Percentiles rank a stretch among this genome's conserved stretches.
Conservation (phyloP, 1,284 basidiomycete species). For the Phellopilus nigrolimitatus region DNA sequence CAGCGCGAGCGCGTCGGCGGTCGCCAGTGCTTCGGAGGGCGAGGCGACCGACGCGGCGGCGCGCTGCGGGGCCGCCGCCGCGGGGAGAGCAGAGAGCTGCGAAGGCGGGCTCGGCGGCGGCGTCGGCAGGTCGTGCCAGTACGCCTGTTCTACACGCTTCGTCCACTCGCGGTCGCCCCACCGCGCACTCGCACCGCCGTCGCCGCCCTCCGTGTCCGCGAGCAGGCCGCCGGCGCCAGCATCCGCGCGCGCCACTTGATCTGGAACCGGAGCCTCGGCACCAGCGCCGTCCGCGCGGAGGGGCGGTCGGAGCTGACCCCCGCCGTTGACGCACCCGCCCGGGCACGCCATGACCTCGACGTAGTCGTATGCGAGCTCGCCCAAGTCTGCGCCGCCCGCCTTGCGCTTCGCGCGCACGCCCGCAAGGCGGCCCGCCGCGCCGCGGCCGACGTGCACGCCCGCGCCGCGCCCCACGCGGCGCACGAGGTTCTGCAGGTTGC, state of each 20-base stretch:
- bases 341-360: constrained; percentile 99
- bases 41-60: background rate
- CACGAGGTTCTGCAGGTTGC: constrained; percentile 96
- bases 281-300: constrained; percentile 39
- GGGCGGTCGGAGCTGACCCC: constrained; percentile 81
- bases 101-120: constrained; percentile 43
- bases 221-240: no score
- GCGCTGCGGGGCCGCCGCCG: constrained; percentile 18
- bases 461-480: constrained; percentile 86
- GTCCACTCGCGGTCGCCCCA: constrained; percentile 81
- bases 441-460: constrained; percentile 67
- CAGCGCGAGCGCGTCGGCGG: constrained; percentile 4
- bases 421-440: constrained; percentile 56
- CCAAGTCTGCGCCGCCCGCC: constrained; percentile 23
- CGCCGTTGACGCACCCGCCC: constrained; percentile 95
- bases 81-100: constrained; percentile 14
- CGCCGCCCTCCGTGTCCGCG: constrained; percentile 35
- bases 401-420: constrained; percentile 32
- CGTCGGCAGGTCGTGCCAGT: constrained; percentile 60
- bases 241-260: constrained; percentile 42
- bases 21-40: background rate
- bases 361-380: constrained; percentile 73
- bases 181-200: constrained; percentile 33
- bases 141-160: constrained; percentile 67
- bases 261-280: constrained; percentile 62